phyloP scores from a whole-genome alignment of 805 yeast genomes.

The Yarrowia yakushimensis region DNA sequence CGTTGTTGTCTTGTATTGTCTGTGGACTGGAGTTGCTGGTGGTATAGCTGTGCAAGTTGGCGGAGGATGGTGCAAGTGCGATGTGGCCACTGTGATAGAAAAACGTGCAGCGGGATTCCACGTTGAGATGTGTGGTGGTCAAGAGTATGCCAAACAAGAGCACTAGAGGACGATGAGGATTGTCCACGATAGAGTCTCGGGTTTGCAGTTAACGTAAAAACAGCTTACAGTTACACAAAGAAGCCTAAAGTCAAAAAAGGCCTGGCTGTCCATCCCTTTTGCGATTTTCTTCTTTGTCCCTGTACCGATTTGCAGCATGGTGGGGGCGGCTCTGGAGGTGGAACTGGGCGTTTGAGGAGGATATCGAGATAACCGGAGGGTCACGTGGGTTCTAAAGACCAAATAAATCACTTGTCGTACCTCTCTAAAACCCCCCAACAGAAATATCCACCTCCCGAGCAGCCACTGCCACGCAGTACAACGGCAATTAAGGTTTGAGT shows the following conservation, averaged over 20 bases:
- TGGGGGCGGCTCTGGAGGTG: not conserved
- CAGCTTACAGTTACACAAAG: constrained; percentile 25
- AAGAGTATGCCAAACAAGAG: not conserved
- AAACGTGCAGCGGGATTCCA: too few relatives aligned
- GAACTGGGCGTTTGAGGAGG: too few relatives aligned
- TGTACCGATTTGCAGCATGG: constrained; percentile 1
- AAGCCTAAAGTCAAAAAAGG: not conserved
- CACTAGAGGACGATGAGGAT: constrained; percentile 11
- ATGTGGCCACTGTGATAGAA: too few relatives aligned
- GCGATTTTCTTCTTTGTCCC: constrained; percentile 15
- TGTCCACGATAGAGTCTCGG: constrained; percentile 25
- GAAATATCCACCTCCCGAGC: not conserved
- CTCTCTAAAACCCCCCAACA: not conserved
- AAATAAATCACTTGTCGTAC: not conserved
- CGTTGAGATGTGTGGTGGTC: not conserved
- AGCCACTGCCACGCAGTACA: constrained; percentile 13
- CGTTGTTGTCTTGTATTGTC: not conserved
- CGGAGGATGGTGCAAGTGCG: not conserved
- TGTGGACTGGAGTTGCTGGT: not conserved
- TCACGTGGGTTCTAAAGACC: too few relatives aligned
- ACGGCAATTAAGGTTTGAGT: constrained; percentile 8
- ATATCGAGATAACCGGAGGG: too few relatives aligned
- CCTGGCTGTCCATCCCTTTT: constrained; percentile 21
- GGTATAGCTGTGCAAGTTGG: not conserved
- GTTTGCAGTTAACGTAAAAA: constrained; percentile 23